A percentile compares a stretch with the other conserved stretches of the same genome.
Evolutionary conservation across 495 filamentous ascomycete genomes (phyloP).

Genomic region (Penicillium riverlandense): DNA sequence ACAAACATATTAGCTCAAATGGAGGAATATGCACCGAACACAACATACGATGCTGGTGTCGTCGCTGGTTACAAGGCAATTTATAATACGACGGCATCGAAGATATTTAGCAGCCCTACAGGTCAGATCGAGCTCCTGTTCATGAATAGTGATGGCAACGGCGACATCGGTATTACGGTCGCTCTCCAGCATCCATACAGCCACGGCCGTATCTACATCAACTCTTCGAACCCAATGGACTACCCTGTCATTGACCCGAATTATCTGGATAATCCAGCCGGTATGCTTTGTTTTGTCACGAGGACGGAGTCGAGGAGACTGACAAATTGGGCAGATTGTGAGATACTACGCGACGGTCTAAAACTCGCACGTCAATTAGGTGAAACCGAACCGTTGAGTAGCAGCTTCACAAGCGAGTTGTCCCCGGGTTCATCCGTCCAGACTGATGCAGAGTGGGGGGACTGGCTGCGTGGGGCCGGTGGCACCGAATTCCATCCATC

Average conservation of each 20-base stretch:
- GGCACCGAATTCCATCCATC: constrained; percentile 41
- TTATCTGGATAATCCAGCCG: constrained; percentile 21
- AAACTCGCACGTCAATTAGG: constrained; percentile 22
- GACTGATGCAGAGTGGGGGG: constrained; percentile 19
- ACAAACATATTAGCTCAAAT: constrained; percentile 14
- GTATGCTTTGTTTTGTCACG: constrained; percentile 7
- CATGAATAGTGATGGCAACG: constrained; percentile 26
- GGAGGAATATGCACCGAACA: constrained; percentile 12
- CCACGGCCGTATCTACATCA: constrained; percentile 29
- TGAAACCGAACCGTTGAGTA: constrained; percentile 15
- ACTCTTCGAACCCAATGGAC: constrained; percentile 26
- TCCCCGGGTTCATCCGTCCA: constrained; percentile 13
- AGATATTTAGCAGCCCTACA: constrained; percentile 18
- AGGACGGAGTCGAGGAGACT: neutral
- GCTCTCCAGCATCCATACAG: constrained; percentile 29
- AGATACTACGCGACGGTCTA: constrained; percentile 30
- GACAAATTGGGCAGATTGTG: constrained; percentile 8
- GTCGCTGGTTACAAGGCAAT: constrained; percentile 27
- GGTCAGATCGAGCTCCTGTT: constrained; percentile 25
- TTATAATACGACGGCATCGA: constrained; percentile 20
- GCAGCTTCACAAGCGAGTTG: constrained; percentile 17
- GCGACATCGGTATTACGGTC: constrained; percentile 26
- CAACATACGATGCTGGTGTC: constrained; percentile 20
- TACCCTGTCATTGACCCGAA: constrained; percentile 31
- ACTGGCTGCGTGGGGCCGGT: constrained; percentile 13